Evolutionary conservation across 352 stramenopile genomes (phyloP).

Genomic region (Pythium diclinum): DNA sequence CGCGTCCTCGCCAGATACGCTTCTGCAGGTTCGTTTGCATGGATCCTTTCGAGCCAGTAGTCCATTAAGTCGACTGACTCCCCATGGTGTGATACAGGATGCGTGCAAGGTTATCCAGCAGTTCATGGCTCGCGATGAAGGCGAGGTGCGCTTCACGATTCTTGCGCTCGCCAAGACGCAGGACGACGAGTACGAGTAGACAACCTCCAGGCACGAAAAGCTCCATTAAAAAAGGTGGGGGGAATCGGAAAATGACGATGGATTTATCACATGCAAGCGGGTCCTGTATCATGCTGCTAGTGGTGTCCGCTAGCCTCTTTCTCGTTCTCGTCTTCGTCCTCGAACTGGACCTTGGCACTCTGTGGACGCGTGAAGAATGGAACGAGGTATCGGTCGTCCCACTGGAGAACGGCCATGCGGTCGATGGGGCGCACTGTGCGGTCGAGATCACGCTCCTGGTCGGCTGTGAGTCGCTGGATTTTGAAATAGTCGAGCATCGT

Average conservation of each 20-base stretch:
- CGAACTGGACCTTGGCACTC: conserved; percentile 16
- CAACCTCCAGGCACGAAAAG: not conserved
- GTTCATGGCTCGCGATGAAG: conserved; percentile 94
- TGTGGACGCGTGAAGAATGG: conserved; percentile 29
- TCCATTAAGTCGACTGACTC: not conserved
- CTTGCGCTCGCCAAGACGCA: conserved; percentile 84
- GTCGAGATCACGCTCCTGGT: conserved; percentile 31
- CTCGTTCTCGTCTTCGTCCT: not conserved
- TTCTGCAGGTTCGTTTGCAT: conserved; percentile 63
- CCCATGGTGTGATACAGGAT: conserved; percentile 44
- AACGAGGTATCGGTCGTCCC: conserved; percentile 33
- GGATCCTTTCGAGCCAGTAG: not conserved
- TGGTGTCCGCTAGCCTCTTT: not conserved
- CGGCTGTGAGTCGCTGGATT: conserved; percentile 43
- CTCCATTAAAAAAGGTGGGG: not conserved
- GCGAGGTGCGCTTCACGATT: conserved; percentile 95
- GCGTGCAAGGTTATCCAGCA: conserved; percentile 87
- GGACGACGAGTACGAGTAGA: conserved; percentile 17
- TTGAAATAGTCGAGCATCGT: conserved; percentile 50
- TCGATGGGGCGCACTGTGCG: conserved; percentile 28
- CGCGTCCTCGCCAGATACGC: conserved; percentile 70
- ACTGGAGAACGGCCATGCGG: conserved; percentile 32
- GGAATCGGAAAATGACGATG: not conserved
- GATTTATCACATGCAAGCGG: not conserved
- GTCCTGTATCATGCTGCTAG: not conserved